Conservation (phyloP, 345 rosid genomes). For the Gossypium anomalum region DNA sequence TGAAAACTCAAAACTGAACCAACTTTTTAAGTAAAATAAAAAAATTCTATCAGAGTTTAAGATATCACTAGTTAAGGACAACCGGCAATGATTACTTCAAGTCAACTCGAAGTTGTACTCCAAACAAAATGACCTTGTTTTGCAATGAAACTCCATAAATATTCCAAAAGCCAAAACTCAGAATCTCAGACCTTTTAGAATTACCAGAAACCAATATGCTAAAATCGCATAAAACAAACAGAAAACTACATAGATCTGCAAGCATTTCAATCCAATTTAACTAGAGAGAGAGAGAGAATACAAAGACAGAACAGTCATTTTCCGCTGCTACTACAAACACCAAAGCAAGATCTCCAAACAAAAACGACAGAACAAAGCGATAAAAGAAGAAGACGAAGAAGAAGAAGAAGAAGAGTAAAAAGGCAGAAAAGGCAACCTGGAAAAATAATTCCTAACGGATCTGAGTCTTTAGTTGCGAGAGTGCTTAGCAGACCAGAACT, state of each 20-base stretch:
- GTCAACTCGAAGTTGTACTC: neutral
- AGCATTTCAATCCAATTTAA: conserved; percentile 3
- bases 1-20: neutral
- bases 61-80: neutral
- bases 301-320: neutral
- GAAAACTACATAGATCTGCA: conserved; percentile 16
- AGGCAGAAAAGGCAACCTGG: conserved; percentile 8
- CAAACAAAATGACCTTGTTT: neutral
- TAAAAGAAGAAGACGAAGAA: neutral
- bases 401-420: neutral
- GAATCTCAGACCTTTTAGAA: conserved; percentile 14
- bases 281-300: neutral
- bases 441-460: conserved; percentile 8
- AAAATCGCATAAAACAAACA: conserved; percentile 2
- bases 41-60: neutral
- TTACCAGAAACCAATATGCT: neutral
- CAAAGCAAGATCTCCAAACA: neutral
- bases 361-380: neutral
- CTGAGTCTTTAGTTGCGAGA: conserved; percentile 2
- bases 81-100: neutral
- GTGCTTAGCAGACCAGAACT: conserved; percentile 19
- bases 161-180: neutral
- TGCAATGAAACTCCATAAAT: neutral
- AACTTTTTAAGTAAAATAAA: neutral
- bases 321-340: neutral